These are phyloP conservation scores for Vicia villosa DNA, from an alignment of 306 rosid genomes.

Conservation along the genomic window DNA sequence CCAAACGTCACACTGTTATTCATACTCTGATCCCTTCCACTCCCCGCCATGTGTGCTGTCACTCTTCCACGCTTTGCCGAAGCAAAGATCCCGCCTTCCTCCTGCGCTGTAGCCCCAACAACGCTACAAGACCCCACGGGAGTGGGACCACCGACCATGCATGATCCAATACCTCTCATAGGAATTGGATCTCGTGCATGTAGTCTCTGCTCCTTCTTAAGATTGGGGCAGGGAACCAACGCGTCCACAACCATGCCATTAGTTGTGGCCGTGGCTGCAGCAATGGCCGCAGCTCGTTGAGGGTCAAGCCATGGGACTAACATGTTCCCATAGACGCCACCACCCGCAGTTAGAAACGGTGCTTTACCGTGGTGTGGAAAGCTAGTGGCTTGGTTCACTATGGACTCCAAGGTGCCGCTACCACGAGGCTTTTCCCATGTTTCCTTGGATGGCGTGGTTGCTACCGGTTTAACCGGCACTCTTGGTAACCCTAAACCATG, in stretches of 20 bases:
- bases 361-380: slow-evolving; percentile 38
- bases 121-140: slow-evolving; percentile 55
- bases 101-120: not conserved
- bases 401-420: slow-evolving; percentile 81
- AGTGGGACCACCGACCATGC: slow-evolving; percentile 46
- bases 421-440: slow-evolving; percentile 88
- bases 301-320: slow-evolving; percentile 56
- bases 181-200: slow-evolving; percentile 33
- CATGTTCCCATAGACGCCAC: slow-evolving; percentile 16
- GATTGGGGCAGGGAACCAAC: slow-evolving; percentile 68
- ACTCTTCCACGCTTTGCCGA: slow-evolving; percentile 22
- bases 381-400: slow-evolving; percentile 77
- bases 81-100: slow-evolving; percentile 7
- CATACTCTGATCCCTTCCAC: slow-evolving; percentile 55
- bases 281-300: not conserved
- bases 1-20: slow-evolving; percentile 60
- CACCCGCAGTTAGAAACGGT: not conserved
- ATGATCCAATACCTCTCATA: slow-evolving; percentile 13
- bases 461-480: slow-evolving; percentile 34
- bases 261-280: slow-evolving; percentile 19
- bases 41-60: slow-evolving; percentile 42
- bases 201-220: slow-evolving; percentile 27
- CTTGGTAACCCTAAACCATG: slow-evolving; percentile 77
- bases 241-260: slow-evolving; percentile 64
- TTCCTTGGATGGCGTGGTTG: slow-evolving; percentile 35